phyloP scores from a whole-genome alignment of 805 yeast genomes.

The Barnettozyma botsteinii region DNA sequence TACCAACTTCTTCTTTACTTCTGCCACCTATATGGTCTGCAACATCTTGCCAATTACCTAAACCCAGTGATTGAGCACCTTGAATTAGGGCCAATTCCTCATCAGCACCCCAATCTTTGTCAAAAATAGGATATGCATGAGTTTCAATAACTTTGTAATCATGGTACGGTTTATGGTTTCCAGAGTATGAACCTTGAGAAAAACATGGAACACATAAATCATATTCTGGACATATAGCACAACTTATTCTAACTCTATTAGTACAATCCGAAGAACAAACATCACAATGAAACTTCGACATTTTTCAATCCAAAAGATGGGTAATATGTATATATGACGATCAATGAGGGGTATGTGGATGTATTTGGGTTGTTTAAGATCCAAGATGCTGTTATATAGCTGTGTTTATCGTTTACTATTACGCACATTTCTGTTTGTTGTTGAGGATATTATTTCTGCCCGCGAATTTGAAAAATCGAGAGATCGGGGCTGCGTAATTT shows the following conservation, averaged over 20 bases:
- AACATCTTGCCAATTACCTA: conserved; percentile 98
- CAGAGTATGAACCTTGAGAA: conserved; percentile 73
- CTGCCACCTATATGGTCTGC: conserved; percentile 93
- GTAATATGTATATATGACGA: too few species aligned
- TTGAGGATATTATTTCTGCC: too few species aligned
- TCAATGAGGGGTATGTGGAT: background rate
- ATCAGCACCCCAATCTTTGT: conserved; percentile 95
- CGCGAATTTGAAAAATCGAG: too few species aligned
- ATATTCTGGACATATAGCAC: conserved; percentile 90
- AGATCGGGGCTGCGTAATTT: too few species aligned
- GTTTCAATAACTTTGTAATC: conserved; percentile 90
- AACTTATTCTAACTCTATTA: conserved; percentile 79
- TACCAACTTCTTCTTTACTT: conserved; percentile 83
- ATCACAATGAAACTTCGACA: conserved; percentile 75
- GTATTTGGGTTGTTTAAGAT: background rate
- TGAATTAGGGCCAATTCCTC: conserved; percentile 86
- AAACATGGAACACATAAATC: conserved; percentile 98
- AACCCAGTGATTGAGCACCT: conserved; percentile 85
- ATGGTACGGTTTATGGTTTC: conserved; percentile 90
- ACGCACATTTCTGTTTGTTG: too few species aligned
- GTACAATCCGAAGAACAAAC: conserved; percentile 96
- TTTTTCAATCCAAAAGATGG: too few species aligned
- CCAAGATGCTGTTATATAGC: background rate
- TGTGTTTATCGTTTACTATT: background rate
- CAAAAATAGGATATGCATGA: conserved; percentile 89